These are phyloP conservation scores for Rhytidiadelphus loreus DNA, from an alignment of 225 moss, liverwort and hornwort species.

Conservation along the genomic window DNA sequence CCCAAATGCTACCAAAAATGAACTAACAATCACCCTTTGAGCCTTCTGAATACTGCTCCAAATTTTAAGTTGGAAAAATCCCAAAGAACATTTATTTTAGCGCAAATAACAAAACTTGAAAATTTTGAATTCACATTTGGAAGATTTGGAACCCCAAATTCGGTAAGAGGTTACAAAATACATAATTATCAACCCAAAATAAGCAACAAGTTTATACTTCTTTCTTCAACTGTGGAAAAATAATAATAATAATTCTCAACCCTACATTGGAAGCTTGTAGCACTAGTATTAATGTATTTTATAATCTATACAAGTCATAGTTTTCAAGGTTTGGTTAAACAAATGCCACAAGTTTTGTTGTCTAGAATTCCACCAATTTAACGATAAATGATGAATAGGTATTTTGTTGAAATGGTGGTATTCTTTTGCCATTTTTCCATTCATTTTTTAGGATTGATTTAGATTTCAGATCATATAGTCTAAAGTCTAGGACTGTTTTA, in stretches of 20 bases:
- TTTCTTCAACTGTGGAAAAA: background rate
- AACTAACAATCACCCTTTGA: no score
- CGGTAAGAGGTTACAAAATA: background rate
- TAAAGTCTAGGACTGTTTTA: no score
- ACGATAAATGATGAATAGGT: no score
- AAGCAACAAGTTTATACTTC: background rate
- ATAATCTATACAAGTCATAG: background rate
- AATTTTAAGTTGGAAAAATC: no score
- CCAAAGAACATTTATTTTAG: background rate
- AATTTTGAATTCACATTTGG: background rate
- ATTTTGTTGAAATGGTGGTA: no score
- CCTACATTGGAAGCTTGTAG: background rate
- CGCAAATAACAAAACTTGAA: fast-evolving
- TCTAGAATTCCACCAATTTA: background rate
- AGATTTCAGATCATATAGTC: no score
- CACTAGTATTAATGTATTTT: background rate
- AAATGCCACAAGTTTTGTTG: background rate
- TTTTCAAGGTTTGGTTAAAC: background rate
- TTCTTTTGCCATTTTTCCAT: no score
- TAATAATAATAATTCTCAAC: background rate
- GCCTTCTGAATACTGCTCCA: no score
- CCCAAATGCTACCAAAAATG: no score
- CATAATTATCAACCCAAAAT: background rate
- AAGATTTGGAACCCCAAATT: background rate
- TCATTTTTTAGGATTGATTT: no score